Percentiles rank a stretch among this genome's conserved stretches.
phyloP scores from a whole-genome alignment of 2,329 filamentous ascomycete genomes.

The Zelopaecilomyces penicillatus region DNA sequence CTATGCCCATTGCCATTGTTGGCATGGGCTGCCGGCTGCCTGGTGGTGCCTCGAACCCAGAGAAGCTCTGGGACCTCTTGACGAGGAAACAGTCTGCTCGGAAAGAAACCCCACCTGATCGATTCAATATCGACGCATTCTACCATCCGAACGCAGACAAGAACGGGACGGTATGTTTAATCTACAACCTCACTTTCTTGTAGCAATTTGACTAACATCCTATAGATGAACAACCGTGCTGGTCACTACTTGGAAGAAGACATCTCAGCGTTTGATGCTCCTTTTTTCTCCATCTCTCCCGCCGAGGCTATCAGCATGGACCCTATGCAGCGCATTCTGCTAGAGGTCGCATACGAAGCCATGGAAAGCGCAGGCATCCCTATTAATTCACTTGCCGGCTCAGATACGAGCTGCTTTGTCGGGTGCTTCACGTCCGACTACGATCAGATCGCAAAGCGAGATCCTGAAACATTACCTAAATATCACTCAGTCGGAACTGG shows the following conservation, averaged over 20 bases:
- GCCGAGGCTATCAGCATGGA: constrained; percentile 15
- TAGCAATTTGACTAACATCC: not conserved
- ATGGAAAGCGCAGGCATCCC: constrained; percentile 20
- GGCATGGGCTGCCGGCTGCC: constrained; percentile 36
- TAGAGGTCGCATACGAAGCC: constrained; percentile 13
- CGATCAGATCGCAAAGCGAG: not conserved
- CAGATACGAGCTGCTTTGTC: not conserved
- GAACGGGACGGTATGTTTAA: constrained; percentile 1
- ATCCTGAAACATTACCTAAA: not conserved
- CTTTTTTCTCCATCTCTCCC: constrained; percentile 15
- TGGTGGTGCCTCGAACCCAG: constrained; percentile 25
- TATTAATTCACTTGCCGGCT: constrained; percentile 4
- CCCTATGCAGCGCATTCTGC: constrained; percentile 14
- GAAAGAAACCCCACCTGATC: constrained; percentile 27
- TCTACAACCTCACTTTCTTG: not conserved
- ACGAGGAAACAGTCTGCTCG: constrained; percentile 22
- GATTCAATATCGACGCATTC: constrained; percentile 33
- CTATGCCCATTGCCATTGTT: constrained; percentile 19
- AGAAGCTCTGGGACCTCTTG: constrained; percentile 33
- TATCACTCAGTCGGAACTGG: not conserved
- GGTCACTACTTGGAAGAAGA: constrained; percentile 20
- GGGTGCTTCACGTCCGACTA: constrained; percentile 3
- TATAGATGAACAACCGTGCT: constrained; percentile 10
- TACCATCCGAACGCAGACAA: constrained; percentile 30
- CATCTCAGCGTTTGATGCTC: constrained; percentile 9